Conservation (phyloP, 441 rosid species). For the Populus trichocarpa region DNA sequence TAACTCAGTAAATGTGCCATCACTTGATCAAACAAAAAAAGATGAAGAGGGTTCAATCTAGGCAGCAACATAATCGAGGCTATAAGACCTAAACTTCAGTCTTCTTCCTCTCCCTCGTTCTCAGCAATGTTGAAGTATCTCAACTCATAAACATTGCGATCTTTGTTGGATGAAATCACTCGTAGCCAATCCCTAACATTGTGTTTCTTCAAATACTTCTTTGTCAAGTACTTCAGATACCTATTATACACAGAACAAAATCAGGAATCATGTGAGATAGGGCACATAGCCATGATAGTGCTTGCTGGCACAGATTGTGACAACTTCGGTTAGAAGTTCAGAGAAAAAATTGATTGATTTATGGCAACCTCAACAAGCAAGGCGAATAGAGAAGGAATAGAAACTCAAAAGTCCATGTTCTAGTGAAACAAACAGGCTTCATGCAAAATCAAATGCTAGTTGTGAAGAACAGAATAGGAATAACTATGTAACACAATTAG, state of each 20-base stretch:
- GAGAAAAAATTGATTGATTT: neutral
- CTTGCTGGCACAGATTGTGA: neutral
- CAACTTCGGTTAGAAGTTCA: neutral
- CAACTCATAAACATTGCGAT: slow-evolving; percentile 36
- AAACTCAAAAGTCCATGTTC: neutral
- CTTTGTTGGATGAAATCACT: neutral
- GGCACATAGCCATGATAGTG: neutral
- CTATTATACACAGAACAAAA: neutral
- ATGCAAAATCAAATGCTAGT: too few species aligned
- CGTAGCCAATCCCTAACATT: neutral
- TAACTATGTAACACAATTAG: too few species aligned
- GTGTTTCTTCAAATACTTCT: neutral
- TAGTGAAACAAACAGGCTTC: too few species aligned
- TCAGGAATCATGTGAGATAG: neutral
- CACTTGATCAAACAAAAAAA: neutral
- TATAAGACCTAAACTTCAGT: slow-evolving; percentile 17
- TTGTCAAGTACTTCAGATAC: neutral
- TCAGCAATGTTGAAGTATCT: slow-evolving; percentile 90
- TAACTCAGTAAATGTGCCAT: neutral
- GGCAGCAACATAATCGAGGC: neutral
- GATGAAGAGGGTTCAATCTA: neutral
- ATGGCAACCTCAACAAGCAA: neutral
- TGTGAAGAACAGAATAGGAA: too few species aligned
- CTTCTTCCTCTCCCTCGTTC: slow-evolving; percentile 83
- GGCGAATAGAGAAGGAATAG: neutral